These are phyloP conservation scores for Stylosanthes scabra DNA, from an alignment of 331 rosid species.

Conservation along the genomic window DNA sequence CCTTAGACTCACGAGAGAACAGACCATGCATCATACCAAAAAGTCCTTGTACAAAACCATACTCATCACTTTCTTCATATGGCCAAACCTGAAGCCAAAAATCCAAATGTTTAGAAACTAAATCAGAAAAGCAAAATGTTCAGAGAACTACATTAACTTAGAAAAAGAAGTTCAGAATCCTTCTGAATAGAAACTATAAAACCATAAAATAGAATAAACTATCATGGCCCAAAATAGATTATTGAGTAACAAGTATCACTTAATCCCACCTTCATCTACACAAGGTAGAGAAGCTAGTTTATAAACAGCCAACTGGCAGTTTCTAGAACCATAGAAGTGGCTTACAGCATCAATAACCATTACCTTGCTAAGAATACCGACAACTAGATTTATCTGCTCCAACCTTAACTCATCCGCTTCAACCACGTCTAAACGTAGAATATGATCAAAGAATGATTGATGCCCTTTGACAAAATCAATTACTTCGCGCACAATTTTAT, in stretches of 20 bases:
- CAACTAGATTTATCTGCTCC: conserved; percentile 94
- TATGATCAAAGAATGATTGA: conserved; percentile 76
- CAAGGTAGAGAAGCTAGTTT: neutral
- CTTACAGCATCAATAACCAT: no score
- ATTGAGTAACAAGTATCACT: conserved; percentile 1
- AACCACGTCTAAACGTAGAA: conserved; percentile 72
- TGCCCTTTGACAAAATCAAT: conserved; percentile 91
- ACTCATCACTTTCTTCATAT: conserved; percentile 76
- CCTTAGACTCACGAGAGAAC: conserved; percentile 67
- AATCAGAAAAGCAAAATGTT: neutral
- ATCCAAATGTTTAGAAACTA: conserved; percentile 21
- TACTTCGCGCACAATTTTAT: conserved; percentile 90
- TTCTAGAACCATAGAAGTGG: no score
- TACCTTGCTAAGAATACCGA: conserved; percentile 96
- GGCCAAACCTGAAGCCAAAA: conserved; percentile 80
- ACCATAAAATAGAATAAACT: conserved; percentile 15
- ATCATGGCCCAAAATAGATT: neutral
- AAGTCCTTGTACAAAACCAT: conserved; percentile 95
- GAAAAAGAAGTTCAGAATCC: conserved; percentile 25
- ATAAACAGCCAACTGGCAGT: neutral
- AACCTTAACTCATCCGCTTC: conserved; percentile 73
- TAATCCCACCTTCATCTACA: conserved; percentile 9
- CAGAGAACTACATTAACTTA: neutral
- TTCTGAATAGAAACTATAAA: neutral
- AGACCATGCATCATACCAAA: conserved; percentile 78